Base-by-base conservation (phyloP, 495 filamentous ascomycete species). In the Aspergillus asperescens region DNA sequence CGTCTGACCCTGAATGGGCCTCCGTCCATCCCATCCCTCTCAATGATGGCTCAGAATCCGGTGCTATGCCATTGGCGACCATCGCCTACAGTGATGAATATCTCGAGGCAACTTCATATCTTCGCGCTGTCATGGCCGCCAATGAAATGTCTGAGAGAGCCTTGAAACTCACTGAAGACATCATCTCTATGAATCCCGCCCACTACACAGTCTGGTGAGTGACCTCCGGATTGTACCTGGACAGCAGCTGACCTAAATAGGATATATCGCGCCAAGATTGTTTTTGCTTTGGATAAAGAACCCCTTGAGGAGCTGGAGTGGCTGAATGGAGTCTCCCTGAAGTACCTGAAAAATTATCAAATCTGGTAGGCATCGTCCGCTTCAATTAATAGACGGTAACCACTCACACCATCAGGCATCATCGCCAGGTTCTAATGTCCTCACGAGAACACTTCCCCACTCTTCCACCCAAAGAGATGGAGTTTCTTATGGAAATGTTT, bases 331-430 rank as follows among this genome's bases (percentile, higher is more conserved):
- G 78, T 95, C 15, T 85, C 93, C 4, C 70, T 95, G 37, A 78
- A 80, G 22, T 83, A 95, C 61, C 80, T 92, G 61, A 98, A 98
- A 66, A 98, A 97, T 66, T 98, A 96, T 70, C 93, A 98, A 67
- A 97, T 97, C 63, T 97, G 93, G 78, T 81, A 69, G 15, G 48
- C 15, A 42, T 29, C 13, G 20, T 12, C 10, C 5, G 5, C 2
- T 23, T 19, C 29, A 34, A 1, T 7, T 16, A 0, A 5, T 7
- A 9, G 12, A 18, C 7, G 10, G 47, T 24, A 9, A 22, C 48
- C 34, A 23, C 56, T 63, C 56, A 68, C 45, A 3, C 18, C 0
- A 7, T n/a, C 50, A 81, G 78, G 93, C 90, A 96, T 62, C 94
- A 97, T 66, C 87, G 93, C 22, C 88, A 96, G 68, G 77, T 90